Conservation (phyloP, 2,329 filamentous ascomycete genomes). For the Sarocladiaceae sp. region DNA sequence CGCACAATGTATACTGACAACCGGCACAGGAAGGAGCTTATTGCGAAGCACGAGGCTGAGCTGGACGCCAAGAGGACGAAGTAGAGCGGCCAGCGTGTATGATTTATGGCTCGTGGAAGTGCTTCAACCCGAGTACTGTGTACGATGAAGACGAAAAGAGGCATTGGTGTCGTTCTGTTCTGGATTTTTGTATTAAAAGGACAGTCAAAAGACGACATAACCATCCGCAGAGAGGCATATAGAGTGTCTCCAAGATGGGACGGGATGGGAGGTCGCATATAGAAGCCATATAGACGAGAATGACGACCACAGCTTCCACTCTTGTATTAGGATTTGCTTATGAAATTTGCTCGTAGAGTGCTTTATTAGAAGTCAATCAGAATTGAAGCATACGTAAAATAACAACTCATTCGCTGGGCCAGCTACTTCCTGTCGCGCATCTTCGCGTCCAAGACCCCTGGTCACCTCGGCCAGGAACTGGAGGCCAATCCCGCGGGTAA, state of each 20-base stretch:
- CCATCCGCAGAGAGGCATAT: neutral
- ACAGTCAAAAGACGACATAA: too few species aligned
- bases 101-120: neutral
- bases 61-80: constrained; percentile 50
- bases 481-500: too few species aligned
- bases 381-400: too few species aligned
- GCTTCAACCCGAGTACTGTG: neutral
- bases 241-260: neutral
- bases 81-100: constrained; percentile 23
- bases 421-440: too few species aligned
- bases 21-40: constrained; percentile 45
- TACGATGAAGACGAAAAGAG: constrained; percentile 1
- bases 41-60: constrained; percentile 54
- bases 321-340: too few species aligned
- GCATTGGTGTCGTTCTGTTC: neutral
- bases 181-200: constrained; percentile 2
- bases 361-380: too few species aligned
- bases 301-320: constrained; percentile 4
- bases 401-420: too few species aligned
- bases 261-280: neutral
- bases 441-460: too few species aligned
- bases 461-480: too few species aligned
- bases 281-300: constrained; percentile 3
- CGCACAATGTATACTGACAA: constrained; percentile 10
- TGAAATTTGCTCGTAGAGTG: too few species aligned